Conservation (phyloP, 1,139 yeast genomes). For the Hansenula lynferdii region DNA sequence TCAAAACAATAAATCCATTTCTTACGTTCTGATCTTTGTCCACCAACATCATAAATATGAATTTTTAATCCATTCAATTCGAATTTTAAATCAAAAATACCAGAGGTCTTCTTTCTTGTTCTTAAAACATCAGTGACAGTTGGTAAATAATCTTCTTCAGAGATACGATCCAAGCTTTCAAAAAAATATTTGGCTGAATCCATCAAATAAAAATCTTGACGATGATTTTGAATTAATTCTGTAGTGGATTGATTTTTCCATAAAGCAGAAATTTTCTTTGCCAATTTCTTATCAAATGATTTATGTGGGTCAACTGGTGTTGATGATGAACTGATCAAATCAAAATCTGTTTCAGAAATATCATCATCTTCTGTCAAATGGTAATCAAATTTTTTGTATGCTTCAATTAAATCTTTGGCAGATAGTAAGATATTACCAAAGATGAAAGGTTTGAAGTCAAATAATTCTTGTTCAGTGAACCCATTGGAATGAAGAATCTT, state of each 20-base stretch:
- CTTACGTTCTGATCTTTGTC: conserved; percentile 88
- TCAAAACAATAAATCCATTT: conserved; percentile 97
- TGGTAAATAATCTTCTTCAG: conserved; percentile 61
- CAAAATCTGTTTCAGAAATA: conserved; percentile 36
- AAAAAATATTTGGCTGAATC: conserved; percentile 86
- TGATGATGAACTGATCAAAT: conserved; percentile 28
- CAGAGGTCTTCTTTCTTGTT: conserved; percentile 90
- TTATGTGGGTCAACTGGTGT: conserved; percentile 43
- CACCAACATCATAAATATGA: conserved; percentile 91
- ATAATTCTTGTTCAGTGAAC: conserved; percentile 55
- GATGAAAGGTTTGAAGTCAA: conserved; percentile 66
- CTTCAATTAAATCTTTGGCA: conserved; percentile 48
- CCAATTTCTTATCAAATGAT: conserved; percentile 40
- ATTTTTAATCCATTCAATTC: conserved; percentile 72
- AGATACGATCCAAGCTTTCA: conserved; percentile 59
- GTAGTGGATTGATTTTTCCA: conserved; percentile 61
- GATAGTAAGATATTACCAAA: conserved; percentile 65
- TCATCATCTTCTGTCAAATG: conserved; percentile 20
- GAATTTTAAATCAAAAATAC: conserved; percentile 80
- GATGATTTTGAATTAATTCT: conserved; percentile 50
- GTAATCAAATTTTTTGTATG: conserved; percentile 28
- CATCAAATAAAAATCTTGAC: conserved; percentile 76
- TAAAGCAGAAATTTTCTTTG: conserved; percentile 40
- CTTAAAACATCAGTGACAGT: conserved; percentile 72
- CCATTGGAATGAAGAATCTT: conserved; percentile 72